Percentiles rank a stretch among this genome's conserved stretches.
phyloP scores from a whole-genome alignment of 2,329 filamentous ascomycete genomes.

The Sarocladium kiliense region DNA sequence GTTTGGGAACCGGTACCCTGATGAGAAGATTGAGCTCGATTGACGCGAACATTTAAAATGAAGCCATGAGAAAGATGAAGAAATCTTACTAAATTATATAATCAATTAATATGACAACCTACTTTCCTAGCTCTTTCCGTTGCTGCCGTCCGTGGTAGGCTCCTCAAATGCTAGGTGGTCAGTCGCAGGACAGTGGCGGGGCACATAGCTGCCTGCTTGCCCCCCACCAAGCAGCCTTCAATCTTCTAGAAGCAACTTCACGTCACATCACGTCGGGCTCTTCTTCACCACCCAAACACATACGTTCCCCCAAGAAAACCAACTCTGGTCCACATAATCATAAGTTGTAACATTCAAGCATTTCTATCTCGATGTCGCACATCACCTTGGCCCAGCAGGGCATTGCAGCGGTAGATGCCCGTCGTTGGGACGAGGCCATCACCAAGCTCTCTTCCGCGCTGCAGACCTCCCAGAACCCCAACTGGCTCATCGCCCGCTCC shows the following conservation, averaged over 20 bases:
- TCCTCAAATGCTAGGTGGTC: not conserved
- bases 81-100: too few relatives aligned
- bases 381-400: conserved; percentile 52
- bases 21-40: conserved; percentile 45
- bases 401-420: conserved; percentile 56
- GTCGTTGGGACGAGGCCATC: conserved; percentile 65
- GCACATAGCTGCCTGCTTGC: not conserved
- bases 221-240: not conserved
- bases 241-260: not conserved
- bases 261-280: not conserved
- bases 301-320: too few relatives aligned
- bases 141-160: too few relatives aligned
- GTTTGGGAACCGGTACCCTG: conserved; percentile 70
- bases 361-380: conserved; percentile 39
- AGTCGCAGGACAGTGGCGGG: not conserved
- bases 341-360: too few relatives aligned
- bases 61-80: too few relatives aligned
- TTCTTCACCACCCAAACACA: too few relatives aligned
- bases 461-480: conserved; percentile 58
- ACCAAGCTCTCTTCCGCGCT: conserved; percentile 63
- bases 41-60: not conserved
- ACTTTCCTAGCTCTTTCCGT: too few relatives aligned
- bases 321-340: too few relatives aligned
- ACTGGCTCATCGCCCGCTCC: conserved; percentile 78
- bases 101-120: too few relatives aligned